phyloP scores from a whole-genome alignment of 2,329 filamentous ascomycete species.

The Xylaria sp. region DNA sequence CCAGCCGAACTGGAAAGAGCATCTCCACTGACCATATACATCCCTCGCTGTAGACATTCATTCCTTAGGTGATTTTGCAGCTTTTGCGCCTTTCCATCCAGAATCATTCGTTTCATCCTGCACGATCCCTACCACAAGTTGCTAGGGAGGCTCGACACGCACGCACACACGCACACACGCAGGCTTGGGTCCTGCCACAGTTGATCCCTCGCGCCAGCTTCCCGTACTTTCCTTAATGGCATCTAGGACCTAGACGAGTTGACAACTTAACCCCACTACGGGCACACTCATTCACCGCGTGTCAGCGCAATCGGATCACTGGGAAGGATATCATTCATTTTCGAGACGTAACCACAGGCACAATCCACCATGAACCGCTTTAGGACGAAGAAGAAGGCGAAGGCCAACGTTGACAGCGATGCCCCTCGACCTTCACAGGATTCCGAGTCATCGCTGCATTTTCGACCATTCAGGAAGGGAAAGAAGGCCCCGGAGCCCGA shows the following conservation, averaged over 20 bases:
- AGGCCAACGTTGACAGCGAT: slow-evolving; percentile 59
- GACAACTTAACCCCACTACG: background rate
- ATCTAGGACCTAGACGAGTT: slow-evolving; percentile 10
- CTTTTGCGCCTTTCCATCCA: background rate
- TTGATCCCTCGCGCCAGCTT: slow-evolving; percentile 16
- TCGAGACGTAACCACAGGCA: background rate
- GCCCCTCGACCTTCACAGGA: slow-evolving; percentile 56
- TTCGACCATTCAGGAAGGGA: slow-evolving; percentile 57
- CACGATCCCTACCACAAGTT: background rate
- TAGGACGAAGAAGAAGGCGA: slow-evolving; percentile 70
- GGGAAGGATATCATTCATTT: background rate
- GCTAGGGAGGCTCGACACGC: background rate
- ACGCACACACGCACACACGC: too few relatives aligned
- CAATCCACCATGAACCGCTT: slow-evolving; percentile 71
- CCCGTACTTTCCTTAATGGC: slow-evolving; percentile 14
- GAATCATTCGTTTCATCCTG: background rate
- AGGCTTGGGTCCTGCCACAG: slow-evolving; percentile 15
- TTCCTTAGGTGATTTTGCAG: slow-evolving; percentile 3
- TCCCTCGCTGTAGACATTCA: background rate
- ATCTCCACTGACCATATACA: slow-evolving; percentile 6
- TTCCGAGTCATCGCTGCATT: slow-evolving; percentile 55
- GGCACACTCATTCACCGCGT: slow-evolving; percentile 9
- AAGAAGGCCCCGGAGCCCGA: slow-evolving; percentile 60
- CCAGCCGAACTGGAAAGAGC: background rate
- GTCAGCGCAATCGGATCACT: background rate